Base-by-base conservation (phyloP, 306 rosid species). In the Cercis canadensis region DNA sequence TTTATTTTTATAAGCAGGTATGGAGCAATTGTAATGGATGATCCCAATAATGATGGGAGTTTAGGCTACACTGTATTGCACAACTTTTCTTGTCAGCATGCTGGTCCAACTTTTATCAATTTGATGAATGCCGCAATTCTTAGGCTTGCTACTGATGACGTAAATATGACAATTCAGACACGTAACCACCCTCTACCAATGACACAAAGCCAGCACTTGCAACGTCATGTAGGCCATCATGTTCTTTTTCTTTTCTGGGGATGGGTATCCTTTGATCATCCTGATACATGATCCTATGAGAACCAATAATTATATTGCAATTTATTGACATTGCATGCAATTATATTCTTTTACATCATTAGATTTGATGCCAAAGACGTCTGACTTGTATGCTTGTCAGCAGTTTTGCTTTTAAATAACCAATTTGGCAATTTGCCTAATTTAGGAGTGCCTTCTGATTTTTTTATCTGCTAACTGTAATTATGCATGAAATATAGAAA, bases 31-130 rank as follows among this genome's bases (percentile, higher is more conserved):
- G 79, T 94, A 73, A 89, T 94, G 96, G 96, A 90, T 72, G 90
- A 86, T 64, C 90, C 59, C 82, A 77, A 78, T 62, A 74, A 55
- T 55, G 98, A 94, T 84, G 97, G 96, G 68, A 89, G 95, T 75
- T 65, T 94, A 76, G 95, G 97, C 79, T 94, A 94, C 88, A 88
- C 98, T 53, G 92, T 90, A 61, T 84, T 94, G 24, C 98, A 94
- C 80, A 94, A 94, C 78, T 73, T 83, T 77, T 85, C 98, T 74
- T 90, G 98, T 83, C 96, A 94, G 79, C 98, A 94, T 86, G 80
- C 92, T 81, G 97, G 85, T 70, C 98, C 98, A 74, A 94, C 98
- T 76, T 94, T 67, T 78, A 90, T 94, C 84, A 94, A 94, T 86
- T 76, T 90, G 79, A 81, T 94, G 92, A 90, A 94, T 84, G 83